Conservation (phyloP, 805 yeast species). For the Candida argentea region DNA sequence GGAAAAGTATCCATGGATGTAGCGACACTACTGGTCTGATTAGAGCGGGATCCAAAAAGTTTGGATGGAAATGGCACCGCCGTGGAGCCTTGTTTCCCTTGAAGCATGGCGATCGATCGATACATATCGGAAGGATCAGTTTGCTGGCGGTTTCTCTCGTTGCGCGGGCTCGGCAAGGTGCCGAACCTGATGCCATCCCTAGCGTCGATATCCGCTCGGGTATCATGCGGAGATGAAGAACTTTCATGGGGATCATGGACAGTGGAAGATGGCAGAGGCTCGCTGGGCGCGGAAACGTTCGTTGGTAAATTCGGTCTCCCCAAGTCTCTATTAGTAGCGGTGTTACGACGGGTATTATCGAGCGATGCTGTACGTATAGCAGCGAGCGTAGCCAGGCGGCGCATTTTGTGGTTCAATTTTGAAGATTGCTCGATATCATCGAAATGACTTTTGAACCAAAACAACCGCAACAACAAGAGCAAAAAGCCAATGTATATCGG, state of each 20-base stretch:
- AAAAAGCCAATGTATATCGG: conserved; percentile 85
- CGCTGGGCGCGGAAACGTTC: neutral
- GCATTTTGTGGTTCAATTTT: conserved; percentile 69
- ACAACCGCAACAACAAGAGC: conserved; percentile 66
- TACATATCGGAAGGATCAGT: conserved; percentile 76
- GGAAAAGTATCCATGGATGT: conserved; percentile 5
- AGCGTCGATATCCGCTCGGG: neutral
- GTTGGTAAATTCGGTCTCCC: conserved; percentile 11
- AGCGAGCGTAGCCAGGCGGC: conserved; percentile 68
- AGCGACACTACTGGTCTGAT: conserved; percentile 2
- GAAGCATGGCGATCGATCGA: conserved; percentile 74
- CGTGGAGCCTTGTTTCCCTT: conserved; percentile 23
- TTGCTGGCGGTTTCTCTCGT: conserved; percentile 20
- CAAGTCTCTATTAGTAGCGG: conserved; percentile 20
- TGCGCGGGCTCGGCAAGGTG: conserved; percentile 45
- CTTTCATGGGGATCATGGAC: too few species aligned
- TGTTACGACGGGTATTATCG: conserved; percentile 17
- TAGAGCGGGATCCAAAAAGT: neutral
- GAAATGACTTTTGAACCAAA: conserved; percentile 84
- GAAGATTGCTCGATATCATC: conserved; percentile 72
- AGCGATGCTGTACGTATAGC: conserved; percentile 38
- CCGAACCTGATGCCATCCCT: conserved; percentile 46
- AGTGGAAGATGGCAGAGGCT: neutral
- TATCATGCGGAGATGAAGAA: conserved; percentile 2
- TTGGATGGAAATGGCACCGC: too few species aligned